Conservation (phyloP, 495 filamentous ascomycete genomes). For the Beverwykella pulmonaria region DNA sequence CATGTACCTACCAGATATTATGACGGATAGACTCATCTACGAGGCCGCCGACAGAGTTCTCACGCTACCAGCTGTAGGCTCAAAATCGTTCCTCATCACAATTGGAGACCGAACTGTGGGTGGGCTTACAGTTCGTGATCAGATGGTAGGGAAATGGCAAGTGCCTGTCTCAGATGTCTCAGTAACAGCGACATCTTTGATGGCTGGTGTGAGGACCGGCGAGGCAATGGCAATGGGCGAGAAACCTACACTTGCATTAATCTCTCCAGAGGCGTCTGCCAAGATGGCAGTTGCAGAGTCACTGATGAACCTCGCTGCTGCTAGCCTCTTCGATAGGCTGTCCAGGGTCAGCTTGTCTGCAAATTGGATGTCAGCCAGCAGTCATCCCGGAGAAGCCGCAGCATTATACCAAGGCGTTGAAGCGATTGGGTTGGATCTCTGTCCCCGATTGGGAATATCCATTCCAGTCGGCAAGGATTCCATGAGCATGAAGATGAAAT, state of each 20-base stretch:
- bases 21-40: constrained; percentile 67
- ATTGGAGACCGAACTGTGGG: constrained; percentile 92
- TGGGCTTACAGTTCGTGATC: constrained; percentile 84
- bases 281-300: constrained; percentile 96
- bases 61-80: constrained; percentile 83
- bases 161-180: constrained; percentile 92
- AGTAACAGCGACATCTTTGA: constrained; percentile 82
- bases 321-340: constrained; percentile 76
- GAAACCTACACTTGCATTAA: constrained; percentile 85
- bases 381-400: constrained; percentile 90
- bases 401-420: constrained; percentile 93
- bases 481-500: constrained; percentile 97
- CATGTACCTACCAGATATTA: constrained; percentile 63
- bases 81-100: constrained; percentile 95
- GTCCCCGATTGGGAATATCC: constrained; percentile 78
- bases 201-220: constrained; percentile 71
- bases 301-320: constrained; percentile 87
- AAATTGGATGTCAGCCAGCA: constrained; percentile 98
- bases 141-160: constrained; percentile 97
- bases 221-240: constrained; percentile 98
- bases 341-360: constrained; percentile 83
- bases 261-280: constrained; percentile 89
- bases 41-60: constrained; percentile 82
- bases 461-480: constrained; percentile 98
- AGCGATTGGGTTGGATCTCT: constrained; percentile 87